Percentiles rank a stretch among this genome's conserved stretches.
These are phyloP conservation scores for Trichosporon coremiiforme DNA, from an alignment of 1,284 basidiomycete genomes.

Conservation along the genomic window DNA sequence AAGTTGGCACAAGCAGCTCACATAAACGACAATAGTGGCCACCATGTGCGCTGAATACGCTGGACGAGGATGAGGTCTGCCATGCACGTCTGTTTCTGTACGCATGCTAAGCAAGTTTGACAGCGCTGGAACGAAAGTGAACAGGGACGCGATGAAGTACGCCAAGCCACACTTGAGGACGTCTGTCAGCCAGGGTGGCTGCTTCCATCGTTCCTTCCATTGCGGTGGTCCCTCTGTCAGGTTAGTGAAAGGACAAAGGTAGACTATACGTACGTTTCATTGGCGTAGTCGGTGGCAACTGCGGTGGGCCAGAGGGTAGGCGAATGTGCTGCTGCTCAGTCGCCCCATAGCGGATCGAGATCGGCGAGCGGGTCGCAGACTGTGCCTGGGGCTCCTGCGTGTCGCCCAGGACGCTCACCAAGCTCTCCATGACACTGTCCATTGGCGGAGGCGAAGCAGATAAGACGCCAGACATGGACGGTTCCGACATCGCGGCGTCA, in stretches of 20 bases:
- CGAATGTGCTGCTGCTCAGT: neutral
- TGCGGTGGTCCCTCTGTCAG: neutral
- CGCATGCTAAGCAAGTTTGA: slow-evolving; percentile 47
- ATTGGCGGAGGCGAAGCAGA: slow-evolving; percentile 25
- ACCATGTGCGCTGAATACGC: slow-evolving; percentile 84
- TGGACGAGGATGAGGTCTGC: slow-evolving; percentile 58
- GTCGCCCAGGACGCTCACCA: neutral
- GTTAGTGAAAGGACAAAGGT: neutral
- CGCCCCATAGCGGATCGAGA: neutral
- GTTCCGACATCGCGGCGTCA: neutral
- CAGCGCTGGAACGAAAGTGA: slow-evolving; percentile 76
- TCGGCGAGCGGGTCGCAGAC: neutral
- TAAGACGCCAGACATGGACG: slow-evolving; percentile 13
- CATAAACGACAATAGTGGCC: slow-evolving; percentile 72
- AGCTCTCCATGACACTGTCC: slow-evolving; percentile 14
- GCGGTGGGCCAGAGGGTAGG: neutral
- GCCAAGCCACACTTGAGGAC: slow-evolving; percentile 89
- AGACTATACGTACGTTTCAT: neutral
- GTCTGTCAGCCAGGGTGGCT: slow-evolving; percentile 35
- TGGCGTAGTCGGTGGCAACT: neutral
- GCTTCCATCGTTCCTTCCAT: slow-evolving; percentile 32
- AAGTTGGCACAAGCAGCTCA: no score
- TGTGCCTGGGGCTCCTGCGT: neutral
- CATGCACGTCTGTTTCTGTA: slow-evolving; percentile 60
- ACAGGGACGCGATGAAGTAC: slow-evolving; percentile 85